phyloP scores from a whole-genome alignment of 805 yeast genomes.

The Wickerhamomyces sydowiorum region DNA sequence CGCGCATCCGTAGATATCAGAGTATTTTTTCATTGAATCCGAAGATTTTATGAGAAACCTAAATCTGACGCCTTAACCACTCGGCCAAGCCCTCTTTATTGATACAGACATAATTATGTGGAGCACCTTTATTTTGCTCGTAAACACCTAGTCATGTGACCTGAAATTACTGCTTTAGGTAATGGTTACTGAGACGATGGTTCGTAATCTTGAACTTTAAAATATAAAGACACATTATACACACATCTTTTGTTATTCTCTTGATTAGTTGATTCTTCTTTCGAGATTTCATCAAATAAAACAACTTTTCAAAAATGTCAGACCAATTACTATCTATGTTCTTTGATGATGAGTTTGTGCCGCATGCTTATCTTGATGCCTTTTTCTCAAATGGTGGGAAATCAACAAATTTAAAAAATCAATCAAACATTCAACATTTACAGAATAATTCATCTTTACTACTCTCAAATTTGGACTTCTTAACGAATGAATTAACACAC shows the following conservation, averaged over 20 bases:
- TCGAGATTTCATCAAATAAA: too few species aligned
- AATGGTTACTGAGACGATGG: not conserved
- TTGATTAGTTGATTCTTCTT: too few species aligned
- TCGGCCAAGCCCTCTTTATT: constrained; percentile 34
- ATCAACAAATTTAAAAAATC: constrained; percentile 11
- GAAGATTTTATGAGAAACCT: constrained; percentile 19
- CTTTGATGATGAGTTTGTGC: constrained; percentile 60
- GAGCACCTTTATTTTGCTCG: too few species aligned
- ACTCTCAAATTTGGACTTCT: constrained; percentile 55
- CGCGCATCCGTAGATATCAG: constrained; percentile 42
- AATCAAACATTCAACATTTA: constrained; percentile 31
- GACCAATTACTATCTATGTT: constrained; percentile 56
- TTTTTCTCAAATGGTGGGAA: constrained; percentile 35
- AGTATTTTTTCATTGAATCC: constrained; percentile 21
- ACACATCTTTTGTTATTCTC: too few species aligned
- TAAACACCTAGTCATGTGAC: too few species aligned
- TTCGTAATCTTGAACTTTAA: too few species aligned
- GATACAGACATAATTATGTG: not conserved
- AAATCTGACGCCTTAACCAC: constrained; percentile 42
- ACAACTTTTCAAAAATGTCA: constrained; percentile 2
- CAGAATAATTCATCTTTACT: constrained; percentile 45
- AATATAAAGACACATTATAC: too few species aligned
- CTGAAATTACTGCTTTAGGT: not conserved
- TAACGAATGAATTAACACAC: constrained; percentile 51
- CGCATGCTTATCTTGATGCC: constrained; percentile 61